Conservation (phyloP, 1,284 basidiomycete species). For the Ganoderma multipileum region DNA sequence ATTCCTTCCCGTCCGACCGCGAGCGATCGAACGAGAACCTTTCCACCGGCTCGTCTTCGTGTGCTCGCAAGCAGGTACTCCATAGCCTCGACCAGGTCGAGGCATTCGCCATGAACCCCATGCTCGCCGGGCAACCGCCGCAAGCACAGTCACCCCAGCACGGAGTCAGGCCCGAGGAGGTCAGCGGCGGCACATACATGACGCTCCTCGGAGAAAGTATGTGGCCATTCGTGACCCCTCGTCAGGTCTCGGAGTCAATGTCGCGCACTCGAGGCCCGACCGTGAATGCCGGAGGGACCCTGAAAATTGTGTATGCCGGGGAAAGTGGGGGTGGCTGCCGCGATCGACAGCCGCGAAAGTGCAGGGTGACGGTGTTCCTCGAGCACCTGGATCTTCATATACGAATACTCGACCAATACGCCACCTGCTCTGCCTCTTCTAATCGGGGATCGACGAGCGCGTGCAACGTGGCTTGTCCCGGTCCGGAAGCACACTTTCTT, state of each 20-base stretch:
- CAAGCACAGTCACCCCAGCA: background rate
- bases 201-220: background rate
- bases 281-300: conserved; percentile 1
- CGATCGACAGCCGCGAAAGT: conserved; percentile 9
- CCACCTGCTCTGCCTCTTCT: background rate
- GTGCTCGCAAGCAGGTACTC: background rate
- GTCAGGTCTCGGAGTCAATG: background rate
- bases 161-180: conserved; percentile 4
- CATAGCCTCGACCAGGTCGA: conserved; percentile 9
- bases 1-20: background rate
- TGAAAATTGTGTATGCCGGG: conserved; percentile 6
- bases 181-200: background rate
- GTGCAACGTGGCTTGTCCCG: background rate
- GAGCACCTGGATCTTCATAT: conserved; percentile 1
- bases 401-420: background rate
- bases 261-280: background rate
- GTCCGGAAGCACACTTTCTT: conserved; percentile 4
- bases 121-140: background rate
- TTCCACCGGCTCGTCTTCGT: background rate
- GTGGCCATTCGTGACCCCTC: conserved; percentile 1
- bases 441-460: conserved; percentile 1
- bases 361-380: background rate
- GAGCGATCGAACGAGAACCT: conserved; percentile 2
- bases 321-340: conserved; percentile 5
- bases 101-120: background rate